Percentiles rank a stretch among this genome's conserved stretches.
These are phyloP conservation scores for Solanum dulcamara DNA, from an alignment of 257 asterid species.

Conservation along the genomic window DNA sequence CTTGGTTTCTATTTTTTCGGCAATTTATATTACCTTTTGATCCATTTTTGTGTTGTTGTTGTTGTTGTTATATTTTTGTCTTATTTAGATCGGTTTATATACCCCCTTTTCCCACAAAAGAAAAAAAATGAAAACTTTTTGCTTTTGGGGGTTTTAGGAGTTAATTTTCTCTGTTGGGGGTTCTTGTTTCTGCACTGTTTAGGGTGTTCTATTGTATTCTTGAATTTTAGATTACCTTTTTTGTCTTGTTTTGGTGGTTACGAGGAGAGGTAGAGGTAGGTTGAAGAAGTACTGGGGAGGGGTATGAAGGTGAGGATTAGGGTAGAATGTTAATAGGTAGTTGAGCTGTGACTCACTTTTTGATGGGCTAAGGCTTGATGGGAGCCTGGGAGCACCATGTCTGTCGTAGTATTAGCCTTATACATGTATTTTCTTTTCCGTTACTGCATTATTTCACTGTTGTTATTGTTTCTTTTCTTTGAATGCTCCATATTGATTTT, in stretches of 20 bases:
- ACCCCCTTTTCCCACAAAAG: not conserved
- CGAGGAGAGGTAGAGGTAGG: not conserved
- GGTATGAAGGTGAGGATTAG: not conserved
- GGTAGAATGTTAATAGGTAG: not conserved
- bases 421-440: not conserved
- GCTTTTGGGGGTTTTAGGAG: not conserved
- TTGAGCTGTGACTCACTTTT: not conserved
- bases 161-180: not conserved
- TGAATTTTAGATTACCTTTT: not conserved
- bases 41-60: not conserved
- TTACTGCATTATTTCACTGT: not conserved
- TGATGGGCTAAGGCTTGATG: not conserved
- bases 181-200: not conserved
- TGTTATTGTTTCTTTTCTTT: not conserved
- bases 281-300: not conserved
- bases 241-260: not conserved
- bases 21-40: not conserved
- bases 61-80: not conserved
- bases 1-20: not conserved
- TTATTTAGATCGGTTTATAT: not conserved
- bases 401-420: not conserved
- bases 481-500: not conserved
- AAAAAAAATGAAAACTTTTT: not conserved
- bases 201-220: not conserved
- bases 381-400: not conserved